phyloP scores from a whole-genome alignment of 257 asterid genomes.

The Solanum ahanhuiri region DNA sequence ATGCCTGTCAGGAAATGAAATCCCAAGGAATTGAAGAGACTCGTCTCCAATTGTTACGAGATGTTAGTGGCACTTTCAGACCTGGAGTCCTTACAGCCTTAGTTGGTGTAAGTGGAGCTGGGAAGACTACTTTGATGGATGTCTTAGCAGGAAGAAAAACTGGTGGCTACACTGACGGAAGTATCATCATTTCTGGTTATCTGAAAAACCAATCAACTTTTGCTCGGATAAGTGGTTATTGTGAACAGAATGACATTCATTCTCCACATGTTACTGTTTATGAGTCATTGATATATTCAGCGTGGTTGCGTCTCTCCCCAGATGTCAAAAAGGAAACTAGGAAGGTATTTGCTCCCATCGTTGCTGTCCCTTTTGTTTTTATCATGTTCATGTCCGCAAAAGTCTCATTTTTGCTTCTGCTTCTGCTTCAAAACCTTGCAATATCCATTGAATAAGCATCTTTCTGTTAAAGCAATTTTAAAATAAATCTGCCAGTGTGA shows the following conservation, averaged over 20 bases:
- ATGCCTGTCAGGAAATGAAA: conserved; percentile 55
- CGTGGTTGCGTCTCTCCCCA: conserved; percentile 84
- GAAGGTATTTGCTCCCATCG: conserved; percentile 19
- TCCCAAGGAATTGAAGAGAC: conserved; percentile 51
- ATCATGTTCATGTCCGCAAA: not conserved
- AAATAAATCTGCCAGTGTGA: not conserved
- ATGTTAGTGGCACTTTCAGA: conserved; percentile 76
- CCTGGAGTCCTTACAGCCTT: conserved; percentile 84
- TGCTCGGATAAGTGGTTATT: conserved; percentile 80
- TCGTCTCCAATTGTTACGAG: conserved; percentile 67
- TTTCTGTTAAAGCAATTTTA: not conserved
- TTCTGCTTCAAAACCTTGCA: not conserved
- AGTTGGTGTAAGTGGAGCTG: conserved; percentile 92
- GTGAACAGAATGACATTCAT: conserved; percentile 88
- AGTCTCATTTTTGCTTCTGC: not conserved
- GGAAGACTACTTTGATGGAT: conserved; percentile 86
- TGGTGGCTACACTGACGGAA: conserved; percentile 71
- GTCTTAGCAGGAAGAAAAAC: conserved; percentile 87
- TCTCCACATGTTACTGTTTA: conserved; percentile 86
- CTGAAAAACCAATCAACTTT: conserved; percentile 77
- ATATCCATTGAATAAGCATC: not conserved
- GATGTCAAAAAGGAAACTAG: conserved; percentile 40
- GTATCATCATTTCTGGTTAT: conserved; percentile 63
- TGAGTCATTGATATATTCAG: conserved; percentile 77
- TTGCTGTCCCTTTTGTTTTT: not conserved